A percentile compares a stretch with the other conserved stretches of the same genome.
Evolutionary conservation across 2,329 filamentous ascomycete species (phyloP).

Genomic region (Exserohilum turcica): DNA sequence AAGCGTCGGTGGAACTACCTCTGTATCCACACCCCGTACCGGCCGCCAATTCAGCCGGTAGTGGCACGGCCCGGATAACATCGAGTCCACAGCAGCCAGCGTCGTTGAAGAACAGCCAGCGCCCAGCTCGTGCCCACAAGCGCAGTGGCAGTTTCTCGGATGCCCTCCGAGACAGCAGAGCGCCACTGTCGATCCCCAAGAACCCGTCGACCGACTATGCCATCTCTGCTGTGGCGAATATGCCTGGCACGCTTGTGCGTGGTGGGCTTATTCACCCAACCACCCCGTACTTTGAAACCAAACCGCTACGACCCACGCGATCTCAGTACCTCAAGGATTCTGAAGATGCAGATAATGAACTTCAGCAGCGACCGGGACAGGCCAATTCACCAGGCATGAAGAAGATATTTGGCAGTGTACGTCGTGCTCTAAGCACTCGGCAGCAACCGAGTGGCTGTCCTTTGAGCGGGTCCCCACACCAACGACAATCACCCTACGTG

Average conservation of each 20-base stretch:
- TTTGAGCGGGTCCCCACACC: slow-evolving; percentile 23
- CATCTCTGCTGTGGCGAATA: slow-evolving; percentile 66
- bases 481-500: slow-evolving; percentile 29
- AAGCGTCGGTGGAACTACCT: slow-evolving; percentile 47
- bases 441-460: slow-evolving; percentile 40
- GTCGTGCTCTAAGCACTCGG: slow-evolving; percentile 74
- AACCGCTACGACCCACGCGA: slow-evolving; percentile 34
- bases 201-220: slow-evolving; percentile 48
- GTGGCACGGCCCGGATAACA: slow-evolving; percentile 36
- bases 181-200: slow-evolving; percentile 57
- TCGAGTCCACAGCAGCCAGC: slow-evolving; percentile 36
- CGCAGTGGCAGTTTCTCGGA: slow-evolving; percentile 87
- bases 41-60: slow-evolving; percentile 39
- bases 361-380: slow-evolving; percentile 31
- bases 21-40: slow-evolving; percentile 48
- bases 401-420: slow-evolving; percentile 83
- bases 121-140: slow-evolving; percentile 64
- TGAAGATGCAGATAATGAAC: slow-evolving; percentile 32
- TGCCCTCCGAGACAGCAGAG: slow-evolving; percentile 72
- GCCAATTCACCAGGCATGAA: slow-evolving; percentile 70
- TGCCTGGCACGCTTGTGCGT: slow-evolving; percentile 83
- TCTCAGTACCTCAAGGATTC: slow-evolving; percentile 42
- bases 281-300: slow-evolving; percentile 75
- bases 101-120: slow-evolving; percentile 33
- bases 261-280: slow-evolving; percentile 83